Evolutionary conservation across 345 rosid genomes (phyloP).

Genomic region (Eucalyptus lansdowneana): DNA sequence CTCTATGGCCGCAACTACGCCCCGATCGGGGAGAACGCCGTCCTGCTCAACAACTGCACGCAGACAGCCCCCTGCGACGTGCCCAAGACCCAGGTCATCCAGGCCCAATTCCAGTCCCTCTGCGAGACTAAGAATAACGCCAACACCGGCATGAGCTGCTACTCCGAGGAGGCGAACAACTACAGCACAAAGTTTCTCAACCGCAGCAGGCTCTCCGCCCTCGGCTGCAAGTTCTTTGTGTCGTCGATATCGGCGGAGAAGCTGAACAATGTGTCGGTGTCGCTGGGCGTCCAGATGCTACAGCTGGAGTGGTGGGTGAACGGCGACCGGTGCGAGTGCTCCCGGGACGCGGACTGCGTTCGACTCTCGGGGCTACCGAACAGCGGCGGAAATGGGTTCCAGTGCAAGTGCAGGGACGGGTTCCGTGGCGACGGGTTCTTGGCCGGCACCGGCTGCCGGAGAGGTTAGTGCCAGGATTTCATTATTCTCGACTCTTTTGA

Average conservation of each 20-base stretch:
- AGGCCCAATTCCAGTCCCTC: constrained; percentile 13
- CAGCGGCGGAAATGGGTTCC: background rate
- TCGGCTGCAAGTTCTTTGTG: constrained; percentile 24
- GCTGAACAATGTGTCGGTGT: constrained; percentile 1
- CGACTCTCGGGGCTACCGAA: background rate
- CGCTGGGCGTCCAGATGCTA: constrained; percentile 22
- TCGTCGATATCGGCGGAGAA: constrained; percentile 29
- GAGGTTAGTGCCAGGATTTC: constrained; percentile 26
- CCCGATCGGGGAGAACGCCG: constrained; percentile 23
- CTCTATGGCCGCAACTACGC: constrained; percentile 31
- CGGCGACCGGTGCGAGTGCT: constrained; percentile 35
- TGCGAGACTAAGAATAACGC: background rate
- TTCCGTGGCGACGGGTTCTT: constrained; percentile 40
- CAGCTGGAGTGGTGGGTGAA: constrained; percentile 56
- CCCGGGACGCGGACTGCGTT: constrained; percentile 20
- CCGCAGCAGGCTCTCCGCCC: background rate
- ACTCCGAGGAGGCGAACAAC: background rate
- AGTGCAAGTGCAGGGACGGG: background rate
- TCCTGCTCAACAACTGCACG: constrained; percentile 29
- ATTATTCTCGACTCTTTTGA: background rate
- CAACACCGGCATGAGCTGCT: constrained; percentile 11
- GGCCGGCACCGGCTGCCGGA: constrained; percentile 36
- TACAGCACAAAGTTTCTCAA: background rate
- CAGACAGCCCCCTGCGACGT: constrained; percentile 1
- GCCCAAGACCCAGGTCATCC: constrained; percentile 4